These are phyloP conservation scores for Kazachstania psychrophila DNA, from an alignment of 805 yeast genomes.

Conservation along the genomic window DNA sequence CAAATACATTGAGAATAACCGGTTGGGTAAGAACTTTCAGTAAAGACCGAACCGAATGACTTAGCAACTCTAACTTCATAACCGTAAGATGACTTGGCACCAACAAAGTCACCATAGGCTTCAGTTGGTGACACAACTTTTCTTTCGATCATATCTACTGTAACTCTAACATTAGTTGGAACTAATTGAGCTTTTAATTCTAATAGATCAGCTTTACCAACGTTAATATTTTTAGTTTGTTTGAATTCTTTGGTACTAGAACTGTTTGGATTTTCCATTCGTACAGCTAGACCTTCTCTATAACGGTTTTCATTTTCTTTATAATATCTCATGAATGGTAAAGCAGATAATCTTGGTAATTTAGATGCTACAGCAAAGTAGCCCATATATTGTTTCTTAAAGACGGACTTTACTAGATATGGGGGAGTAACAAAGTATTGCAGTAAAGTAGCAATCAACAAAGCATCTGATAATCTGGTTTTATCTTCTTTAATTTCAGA, in stretches of 20 bases:
- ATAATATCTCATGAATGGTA: constrained; percentile 58
- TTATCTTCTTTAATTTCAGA: constrained; percentile 5
- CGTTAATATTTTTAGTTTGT: constrained; percentile 65
- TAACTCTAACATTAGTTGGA: constrained; percentile 73
- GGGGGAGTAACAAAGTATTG: constrained; percentile 83
- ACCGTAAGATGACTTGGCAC: constrained; percentile 56
- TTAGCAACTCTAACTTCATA: constrained; percentile 64
- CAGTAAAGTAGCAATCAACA: constrained; percentile 56
- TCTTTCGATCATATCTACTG: constrained; percentile 55
- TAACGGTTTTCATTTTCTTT: constrained; percentile 34
- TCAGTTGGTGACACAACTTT: constrained; percentile 60
- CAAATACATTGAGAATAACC: constrained; percentile 66
- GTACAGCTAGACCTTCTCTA: constrained; percentile 52
- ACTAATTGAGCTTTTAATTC: constrained; percentile 52
- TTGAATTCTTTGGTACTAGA: constrained; percentile 37
- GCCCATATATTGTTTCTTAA: constrained; percentile 37
- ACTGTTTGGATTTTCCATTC: constrained; percentile 31
- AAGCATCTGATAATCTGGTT: constrained; percentile 30
- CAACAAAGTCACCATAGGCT: constrained; percentile 55
- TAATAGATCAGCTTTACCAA: constrained; percentile 54
- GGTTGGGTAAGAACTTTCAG: constrained; percentile 52
- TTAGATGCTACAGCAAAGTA: constrained; percentile 56
- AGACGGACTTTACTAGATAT: constrained; percentile 58
- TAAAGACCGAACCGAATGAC: constrained; percentile 53
- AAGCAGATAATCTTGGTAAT: constrained; percentile 59